A percentile compares a stretch with the other conserved stretches of the same genome.
phyloP scores from a whole-genome alignment of 495 filamentous ascomycete species.

The Gamarada debralockiae region DNA sequence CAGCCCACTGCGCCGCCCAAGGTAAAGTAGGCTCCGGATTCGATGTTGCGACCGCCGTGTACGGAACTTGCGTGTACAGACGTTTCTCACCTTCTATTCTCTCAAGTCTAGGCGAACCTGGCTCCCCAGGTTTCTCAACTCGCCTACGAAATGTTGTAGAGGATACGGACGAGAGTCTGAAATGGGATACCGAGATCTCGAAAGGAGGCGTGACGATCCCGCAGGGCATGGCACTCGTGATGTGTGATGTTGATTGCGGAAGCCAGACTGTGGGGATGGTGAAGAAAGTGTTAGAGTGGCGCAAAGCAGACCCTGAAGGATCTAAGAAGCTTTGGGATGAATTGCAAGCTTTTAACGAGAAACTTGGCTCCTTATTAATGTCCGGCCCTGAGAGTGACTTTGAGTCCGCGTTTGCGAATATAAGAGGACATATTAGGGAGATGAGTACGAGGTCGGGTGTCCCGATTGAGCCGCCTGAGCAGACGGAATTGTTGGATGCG shows the following conservation, averaged over 20 bases:
- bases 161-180: conserved; percentile 31
- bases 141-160: conserved; percentile 63
- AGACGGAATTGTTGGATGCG: conserved; percentile 80
- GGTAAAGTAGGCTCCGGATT: conserved; percentile 96
- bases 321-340: conserved; percentile 67
- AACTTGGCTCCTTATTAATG: conserved; percentile 58
- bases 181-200: conserved; percentile 75
- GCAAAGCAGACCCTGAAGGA: conserved; percentile 59
- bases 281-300: conserved; percentile 82
- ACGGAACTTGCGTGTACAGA: conserved; percentile 83
- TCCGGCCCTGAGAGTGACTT: conserved; percentile 27
- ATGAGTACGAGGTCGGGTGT: conserved; percentile 74
- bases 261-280: conserved; percentile 95
- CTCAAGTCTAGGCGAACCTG: conserved; percentile 57
- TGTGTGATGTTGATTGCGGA: conserved; percentile 96
- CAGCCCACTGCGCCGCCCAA: conserved; percentile 91
- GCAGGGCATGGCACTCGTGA: conserved; percentile 65
- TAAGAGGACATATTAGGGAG: conserved; percentile 56
- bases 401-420: conserved; percentile 29
- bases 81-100: conserved; percentile 84
- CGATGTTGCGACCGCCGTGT: conserved; percentile 91
- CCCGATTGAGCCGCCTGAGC: conserved; percentile 86
- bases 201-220: conserved; percentile 62
- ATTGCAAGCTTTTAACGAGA: conserved; percentile 71
- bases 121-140: conserved; percentile 59